Percentiles rank a stretch among this genome's conserved stretches.
phyloP scores from a whole-genome alignment of 2,329 filamentous ascomycete genomes.

The Fusarium neocosmosporiellum region DNA sequence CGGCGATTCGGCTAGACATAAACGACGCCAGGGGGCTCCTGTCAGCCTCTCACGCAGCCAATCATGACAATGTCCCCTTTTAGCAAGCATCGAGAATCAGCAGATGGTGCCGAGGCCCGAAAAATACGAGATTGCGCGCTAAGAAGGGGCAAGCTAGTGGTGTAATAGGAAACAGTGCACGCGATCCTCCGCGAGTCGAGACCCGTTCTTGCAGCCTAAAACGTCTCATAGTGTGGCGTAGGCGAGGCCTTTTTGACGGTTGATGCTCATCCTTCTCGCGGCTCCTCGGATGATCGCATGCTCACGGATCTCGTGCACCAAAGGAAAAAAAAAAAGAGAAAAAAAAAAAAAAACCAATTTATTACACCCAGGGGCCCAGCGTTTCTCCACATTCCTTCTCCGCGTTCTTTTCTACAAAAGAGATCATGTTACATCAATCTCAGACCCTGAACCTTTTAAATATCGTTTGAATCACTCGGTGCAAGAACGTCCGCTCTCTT shows the following conservation, averaged over 20 bases:
- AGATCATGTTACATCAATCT: conserved; percentile 2
- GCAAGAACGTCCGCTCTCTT: background rate
- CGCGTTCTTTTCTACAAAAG: background rate
- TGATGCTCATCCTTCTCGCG: background rate
- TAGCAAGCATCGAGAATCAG: background rate
- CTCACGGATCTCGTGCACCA: background rate
- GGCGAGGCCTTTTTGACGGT: background rate
- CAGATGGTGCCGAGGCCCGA: background rate
- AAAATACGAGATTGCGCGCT: background rate
- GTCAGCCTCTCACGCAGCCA: background rate
- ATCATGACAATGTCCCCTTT: background rate
- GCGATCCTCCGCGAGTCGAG: background rate
- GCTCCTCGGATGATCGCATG: background rate
- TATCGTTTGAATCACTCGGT: background rate
- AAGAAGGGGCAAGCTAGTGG: background rate
- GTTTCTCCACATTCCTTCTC: background rate
- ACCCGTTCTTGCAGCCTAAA: background rate
- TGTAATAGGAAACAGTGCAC: background rate
- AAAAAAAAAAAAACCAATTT: background rate
- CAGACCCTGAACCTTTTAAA: background rate
- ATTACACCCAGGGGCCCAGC: background rate
- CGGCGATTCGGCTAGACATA: background rate
- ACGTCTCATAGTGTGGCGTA: background rate
- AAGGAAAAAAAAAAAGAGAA: background rate
- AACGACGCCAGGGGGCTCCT: background rate